Conservation (phyloP, 176 grass and related monocot species). For the Elymus sibiricus region DNA sequence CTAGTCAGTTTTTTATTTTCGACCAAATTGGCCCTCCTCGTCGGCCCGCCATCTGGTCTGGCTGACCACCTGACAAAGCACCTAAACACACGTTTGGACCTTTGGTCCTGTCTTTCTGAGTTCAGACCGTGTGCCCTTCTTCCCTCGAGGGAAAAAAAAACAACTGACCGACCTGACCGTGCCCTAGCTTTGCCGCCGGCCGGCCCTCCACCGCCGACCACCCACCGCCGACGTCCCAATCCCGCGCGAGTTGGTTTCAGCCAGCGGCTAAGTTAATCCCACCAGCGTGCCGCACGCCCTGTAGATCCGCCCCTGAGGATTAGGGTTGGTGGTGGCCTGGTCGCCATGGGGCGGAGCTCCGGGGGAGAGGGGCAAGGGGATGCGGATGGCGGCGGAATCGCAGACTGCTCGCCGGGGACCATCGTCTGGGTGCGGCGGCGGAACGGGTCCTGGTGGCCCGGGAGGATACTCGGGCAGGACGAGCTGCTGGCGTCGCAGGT, state of each 20-base stretch:
- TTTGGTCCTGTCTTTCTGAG: not conserved
- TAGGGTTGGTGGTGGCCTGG: slow-evolving; percentile 9
- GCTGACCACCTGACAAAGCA: no score
- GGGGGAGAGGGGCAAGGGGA: slow-evolving; percentile 39
- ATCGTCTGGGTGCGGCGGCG: slow-evolving; percentile 82
- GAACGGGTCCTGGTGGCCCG: slow-evolving; percentile 91
- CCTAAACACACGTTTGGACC: no score
- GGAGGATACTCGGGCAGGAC: slow-evolving; percentile 67
- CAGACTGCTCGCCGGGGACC: slow-evolving; percentile 62
- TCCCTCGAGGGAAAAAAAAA: not conserved
- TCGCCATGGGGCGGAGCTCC: slow-evolving; percentile 39
- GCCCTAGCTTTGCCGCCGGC: not conserved
- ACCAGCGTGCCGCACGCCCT: not conserved
- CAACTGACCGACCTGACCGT: not conserved
- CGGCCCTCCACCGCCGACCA: not conserved
- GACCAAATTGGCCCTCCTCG: not conserved
- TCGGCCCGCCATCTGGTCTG: no score
- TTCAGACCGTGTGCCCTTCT: not conserved
- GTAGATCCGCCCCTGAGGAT: not conserved
- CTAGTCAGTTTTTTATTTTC: not conserved
- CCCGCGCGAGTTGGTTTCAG: not conserved
- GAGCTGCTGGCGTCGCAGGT: slow-evolving; percentile 73
- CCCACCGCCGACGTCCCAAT: not conserved
- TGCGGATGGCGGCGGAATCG: slow-evolving; percentile 5
- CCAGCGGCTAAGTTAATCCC: not conserved